A percentile compares a stretch with the other conserved stretches of the same genome.
Evolutionary conservation across 1,284 basidiomycete genomes (phyloP).

Genomic region (Apiotrichum montevideense): DNA sequence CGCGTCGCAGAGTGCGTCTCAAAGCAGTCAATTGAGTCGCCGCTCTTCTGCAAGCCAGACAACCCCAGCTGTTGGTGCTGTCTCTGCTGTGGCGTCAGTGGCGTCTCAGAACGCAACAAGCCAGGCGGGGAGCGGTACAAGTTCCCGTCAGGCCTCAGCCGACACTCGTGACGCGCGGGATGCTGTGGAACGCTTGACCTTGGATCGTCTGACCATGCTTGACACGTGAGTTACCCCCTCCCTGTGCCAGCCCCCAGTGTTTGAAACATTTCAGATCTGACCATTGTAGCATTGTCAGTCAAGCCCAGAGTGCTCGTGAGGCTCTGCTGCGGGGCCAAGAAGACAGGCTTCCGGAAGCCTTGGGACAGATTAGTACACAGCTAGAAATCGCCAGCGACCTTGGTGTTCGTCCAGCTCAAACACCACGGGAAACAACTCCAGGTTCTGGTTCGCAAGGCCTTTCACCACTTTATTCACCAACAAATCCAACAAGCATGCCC

Average conservation of each 20-base stretch:
- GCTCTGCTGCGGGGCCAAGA: constrained; percentile 37
- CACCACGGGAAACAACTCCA: constrained; percentile 27
- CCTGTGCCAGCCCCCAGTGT: background rate
- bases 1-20: constrained; percentile 16
- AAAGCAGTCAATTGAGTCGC: constrained; percentile 9
- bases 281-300: constrained; percentile 30
- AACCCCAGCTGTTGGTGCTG: background rate
- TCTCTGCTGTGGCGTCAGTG: constrained; percentile 4
- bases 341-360: constrained; percentile 30
- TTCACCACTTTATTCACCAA: constrained; percentile 28
- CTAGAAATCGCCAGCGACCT: constrained; percentile 39
- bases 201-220: constrained; percentile 28
- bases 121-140: background rate
- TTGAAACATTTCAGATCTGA: background rate
- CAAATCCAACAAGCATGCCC: constrained; percentile 7
- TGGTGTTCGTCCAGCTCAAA: constrained; percentile 30
- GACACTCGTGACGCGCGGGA: constrained; percentile 18
- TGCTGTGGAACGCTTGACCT: constrained; percentile 16
- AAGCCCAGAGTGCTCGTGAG: constrained; percentile 34
- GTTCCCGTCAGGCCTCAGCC: background rate
- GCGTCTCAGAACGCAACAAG: background rate
- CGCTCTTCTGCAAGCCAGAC: constrained; percentile 13
- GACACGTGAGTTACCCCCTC: constrained; percentile 29
- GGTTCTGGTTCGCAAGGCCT: constrained; percentile 22
- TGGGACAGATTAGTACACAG: constrained; percentile 36